These are phyloP conservation scores for Sarocladium strictum DNA, from an alignment of 2,329 filamentous ascomycete species.

Conservation along the genomic window DNA sequence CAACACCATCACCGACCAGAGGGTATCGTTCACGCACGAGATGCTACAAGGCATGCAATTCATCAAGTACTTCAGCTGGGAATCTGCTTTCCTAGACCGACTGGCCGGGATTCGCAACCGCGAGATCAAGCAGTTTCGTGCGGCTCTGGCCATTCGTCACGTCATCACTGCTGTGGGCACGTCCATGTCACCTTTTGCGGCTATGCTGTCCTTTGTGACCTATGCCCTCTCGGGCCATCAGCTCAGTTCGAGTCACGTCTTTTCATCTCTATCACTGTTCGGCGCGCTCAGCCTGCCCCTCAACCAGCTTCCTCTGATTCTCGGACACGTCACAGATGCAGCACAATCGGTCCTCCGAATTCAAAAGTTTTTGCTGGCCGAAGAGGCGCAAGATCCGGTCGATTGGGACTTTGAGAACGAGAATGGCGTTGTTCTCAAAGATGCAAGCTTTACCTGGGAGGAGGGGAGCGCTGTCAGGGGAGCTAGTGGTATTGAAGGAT, in stretches of 20 bases:
- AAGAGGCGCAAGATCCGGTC: neutral
- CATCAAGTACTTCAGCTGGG: slow-evolving; percentile 21
- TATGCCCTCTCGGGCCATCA: neutral
- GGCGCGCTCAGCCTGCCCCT: neutral
- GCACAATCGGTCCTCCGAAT: neutral
- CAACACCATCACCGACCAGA: slow-evolving; percentile 21
- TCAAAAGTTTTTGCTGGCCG: neutral
- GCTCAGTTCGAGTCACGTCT: neutral
- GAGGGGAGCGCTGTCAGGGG: slow-evolving; percentile 15
- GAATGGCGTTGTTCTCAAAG: neutral
- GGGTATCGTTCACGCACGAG: slow-evolving; percentile 20
- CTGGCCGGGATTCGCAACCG: slow-evolving; percentile 17
- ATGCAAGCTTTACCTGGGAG: neutral
- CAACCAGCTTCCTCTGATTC: neutral
- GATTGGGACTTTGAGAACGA: neutral
- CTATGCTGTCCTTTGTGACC: neutral
- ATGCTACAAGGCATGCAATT: slow-evolving; percentile 21
- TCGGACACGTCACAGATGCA: neutral
- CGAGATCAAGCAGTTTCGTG: slow-evolving; percentile 20
- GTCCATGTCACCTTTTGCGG: neutral
- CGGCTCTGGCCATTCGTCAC: slow-evolving; percentile 19
- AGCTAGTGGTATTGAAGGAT: slow-evolving; percentile 16
- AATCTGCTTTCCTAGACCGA: slow-evolving; percentile 17
- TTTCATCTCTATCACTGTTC: neutral
- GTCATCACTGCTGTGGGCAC: slow-evolving; percentile 20